phyloP scores from a whole-genome alignment of 768 basidiomycete genomes.

The Lactarius indigo region DNA sequence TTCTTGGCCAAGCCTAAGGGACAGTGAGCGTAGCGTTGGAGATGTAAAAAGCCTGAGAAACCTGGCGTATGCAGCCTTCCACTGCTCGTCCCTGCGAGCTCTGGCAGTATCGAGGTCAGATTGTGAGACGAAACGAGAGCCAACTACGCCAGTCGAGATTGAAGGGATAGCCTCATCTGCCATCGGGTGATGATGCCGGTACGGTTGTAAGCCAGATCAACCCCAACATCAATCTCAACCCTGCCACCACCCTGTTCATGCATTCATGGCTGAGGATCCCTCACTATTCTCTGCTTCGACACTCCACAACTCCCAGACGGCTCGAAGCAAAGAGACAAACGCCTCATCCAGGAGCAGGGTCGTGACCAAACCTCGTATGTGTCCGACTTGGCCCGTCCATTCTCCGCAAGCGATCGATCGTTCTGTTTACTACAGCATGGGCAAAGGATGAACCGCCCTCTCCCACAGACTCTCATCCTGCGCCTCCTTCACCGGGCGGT shows the following conservation, averaged over 20 bases:
- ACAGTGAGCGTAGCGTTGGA: slow-evolving; percentile 11
- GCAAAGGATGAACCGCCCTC: slow-evolving; percentile 27
- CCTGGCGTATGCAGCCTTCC: slow-evolving; percentile 90
- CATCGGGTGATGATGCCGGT: slow-evolving; percentile 14
- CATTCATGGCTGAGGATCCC: slow-evolving; percentile 9
- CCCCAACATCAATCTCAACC: background rate
- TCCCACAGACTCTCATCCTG: slow-evolving; percentile 37
- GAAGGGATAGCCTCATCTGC: slow-evolving; percentile 52
- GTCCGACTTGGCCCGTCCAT: background rate
- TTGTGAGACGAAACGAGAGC: slow-evolving; percentile 82
- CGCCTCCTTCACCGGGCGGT: slow-evolving; percentile 30
- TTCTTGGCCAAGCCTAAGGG: slow-evolving; percentile 70
- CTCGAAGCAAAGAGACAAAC: background rate
- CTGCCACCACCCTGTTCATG: slow-evolving; percentile 3
- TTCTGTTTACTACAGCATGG: slow-evolving; percentile 14
- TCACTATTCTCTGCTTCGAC: background rate
- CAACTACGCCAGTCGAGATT: slow-evolving; percentile 66
- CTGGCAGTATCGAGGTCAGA: slow-evolving; percentile 73
- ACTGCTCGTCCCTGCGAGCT: slow-evolving; percentile 72
- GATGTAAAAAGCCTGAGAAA: slow-evolving; percentile 28
- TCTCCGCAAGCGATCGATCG: background rate
- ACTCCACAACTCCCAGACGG: background rate
- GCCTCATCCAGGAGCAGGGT: slow-evolving; percentile 12
- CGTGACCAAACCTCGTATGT: slow-evolving; percentile 19
- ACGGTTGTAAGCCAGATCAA: background rate